Evolutionary conservation across 495 filamentous ascomycete species (phyloP).

Genomic region (Baudoinia panamericana): DNA sequence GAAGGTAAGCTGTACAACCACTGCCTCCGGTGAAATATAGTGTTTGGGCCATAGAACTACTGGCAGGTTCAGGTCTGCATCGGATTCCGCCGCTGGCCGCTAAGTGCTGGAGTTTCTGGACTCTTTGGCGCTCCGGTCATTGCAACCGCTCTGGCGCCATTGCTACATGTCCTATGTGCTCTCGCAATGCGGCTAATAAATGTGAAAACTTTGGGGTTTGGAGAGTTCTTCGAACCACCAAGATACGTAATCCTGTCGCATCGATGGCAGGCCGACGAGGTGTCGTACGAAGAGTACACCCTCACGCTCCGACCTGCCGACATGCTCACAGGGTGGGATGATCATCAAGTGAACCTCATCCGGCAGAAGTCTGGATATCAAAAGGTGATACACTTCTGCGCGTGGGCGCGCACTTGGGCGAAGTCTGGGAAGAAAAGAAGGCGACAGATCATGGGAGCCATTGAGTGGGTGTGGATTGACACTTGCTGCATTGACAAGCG

Average conservation of each 20-base stretch:
- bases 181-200: slow-evolving; percentile 15
- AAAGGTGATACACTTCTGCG: too few species aligned
- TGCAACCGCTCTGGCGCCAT: too few species aligned
- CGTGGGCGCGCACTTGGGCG: not conserved
- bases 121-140: too few species aligned
- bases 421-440: not conserved
- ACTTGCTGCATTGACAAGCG: slow-evolving; percentile 20
- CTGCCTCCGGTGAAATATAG: too few species aligned
- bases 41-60: too few species aligned
- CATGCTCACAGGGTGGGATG: not conserved
- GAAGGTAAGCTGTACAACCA: too few species aligned
- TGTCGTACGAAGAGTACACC: slow-evolving; percentile 9
- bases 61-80: too few species aligned
- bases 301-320: not conserved
- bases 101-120: too few species aligned
- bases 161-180: too few species aligned
- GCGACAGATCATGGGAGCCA: not conserved
- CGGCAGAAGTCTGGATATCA: not conserved
- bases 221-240: slow-evolving; percentile 10
- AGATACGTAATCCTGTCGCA: slow-evolving; percentile 17
- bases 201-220: slow-evolving; percentile 1
- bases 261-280: slow-evolving; percentile 11
- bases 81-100: too few species aligned
- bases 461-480: slow-evolving; percentile 16
- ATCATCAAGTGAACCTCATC: not conserved